A percentile compares a stretch with the other conserved stretches of the same genome.
Conservation (phyloP, 768 basidiomycete genomes). For the Cubamyces lactineus region DNA sequence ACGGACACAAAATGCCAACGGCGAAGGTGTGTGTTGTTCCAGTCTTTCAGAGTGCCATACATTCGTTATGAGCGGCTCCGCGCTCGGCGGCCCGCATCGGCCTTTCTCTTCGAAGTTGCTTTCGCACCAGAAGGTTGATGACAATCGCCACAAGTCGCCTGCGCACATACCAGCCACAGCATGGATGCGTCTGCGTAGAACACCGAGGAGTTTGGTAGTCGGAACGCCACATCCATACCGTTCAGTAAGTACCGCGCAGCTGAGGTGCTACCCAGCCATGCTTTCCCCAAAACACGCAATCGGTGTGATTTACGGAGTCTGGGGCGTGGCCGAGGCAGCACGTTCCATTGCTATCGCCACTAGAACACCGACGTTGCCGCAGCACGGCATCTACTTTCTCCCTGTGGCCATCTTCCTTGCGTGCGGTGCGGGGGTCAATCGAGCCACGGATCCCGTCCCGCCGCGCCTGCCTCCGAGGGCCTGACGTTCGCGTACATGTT, state of each 20-base stretch:
- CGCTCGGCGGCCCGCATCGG: constrained; percentile 11
- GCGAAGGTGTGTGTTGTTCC: not conserved
- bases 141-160: constrained; percentile 12
- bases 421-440: not conserved
- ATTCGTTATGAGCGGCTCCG: constrained; percentile 10
- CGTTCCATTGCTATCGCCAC: constrained; percentile 4
- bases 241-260: too few species aligned
- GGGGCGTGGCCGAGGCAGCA: not conserved
- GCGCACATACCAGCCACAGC: not conserved
- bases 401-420: not conserved
- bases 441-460: not conserved
- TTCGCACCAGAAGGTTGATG: not conserved
- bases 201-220: constrained; percentile 18
- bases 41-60: not conserved
- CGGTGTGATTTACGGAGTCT: not conserved
- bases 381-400: constrained; percentile 1
- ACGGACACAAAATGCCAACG: constrained; percentile 18
- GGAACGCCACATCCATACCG: constrained; percentile 9
- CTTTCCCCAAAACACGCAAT: constrained; percentile 1
- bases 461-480: constrained; percentile 2
- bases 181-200: constrained; percentile 4
- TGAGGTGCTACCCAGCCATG: too few species aligned
- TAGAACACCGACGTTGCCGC: constrained; percentile 18
- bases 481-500: not conserved
- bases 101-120: constrained; percentile 1